A percentile compares a stretch with the other conserved stretches of the same genome.
Evolutionary conservation across 2,329 filamentous ascomycete species (phyloP).

Genomic region (Claviceps fusiformis): DNA sequence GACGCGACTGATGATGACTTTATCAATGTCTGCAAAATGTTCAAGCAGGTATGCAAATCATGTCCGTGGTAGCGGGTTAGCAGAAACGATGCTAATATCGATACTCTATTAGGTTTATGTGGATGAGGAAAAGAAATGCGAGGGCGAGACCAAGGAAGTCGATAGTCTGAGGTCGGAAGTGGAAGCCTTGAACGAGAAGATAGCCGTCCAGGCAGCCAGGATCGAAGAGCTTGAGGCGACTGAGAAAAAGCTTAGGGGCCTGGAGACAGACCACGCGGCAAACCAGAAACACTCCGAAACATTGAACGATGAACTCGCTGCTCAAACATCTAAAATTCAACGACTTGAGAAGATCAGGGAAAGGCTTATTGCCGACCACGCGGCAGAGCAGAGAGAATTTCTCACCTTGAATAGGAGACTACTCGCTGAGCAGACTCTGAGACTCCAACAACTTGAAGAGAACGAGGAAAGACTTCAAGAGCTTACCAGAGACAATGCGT

Average conservation of each 20-base stretch:
- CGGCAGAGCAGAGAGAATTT: too few relatives aligned
- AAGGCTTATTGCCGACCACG: too few relatives aligned
- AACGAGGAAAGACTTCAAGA: not conserved
- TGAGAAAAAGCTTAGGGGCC: too few relatives aligned
- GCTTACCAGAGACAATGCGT: too few relatives aligned
- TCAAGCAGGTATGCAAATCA: not conserved
- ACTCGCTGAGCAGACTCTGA: not conserved
- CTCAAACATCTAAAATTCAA: too few relatives aligned
- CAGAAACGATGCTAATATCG: not conserved
- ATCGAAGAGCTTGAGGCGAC: too few relatives aligned
- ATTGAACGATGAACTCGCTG: too few relatives aligned
- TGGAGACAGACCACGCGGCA: too few relatives aligned
- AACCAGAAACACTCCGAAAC: too few relatives aligned
- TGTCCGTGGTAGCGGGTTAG: not conserved
- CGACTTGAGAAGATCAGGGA: too few relatives aligned
- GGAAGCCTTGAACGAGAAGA: not conserved
- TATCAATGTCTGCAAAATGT: not conserved
- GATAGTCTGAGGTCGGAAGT: not conserved
- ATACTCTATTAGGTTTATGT: not conserved
- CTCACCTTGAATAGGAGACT: too few relatives aligned
- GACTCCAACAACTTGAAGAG: not conserved
- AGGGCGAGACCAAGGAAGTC: not conserved
- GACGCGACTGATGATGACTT: not conserved
- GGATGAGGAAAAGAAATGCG: not conserved
- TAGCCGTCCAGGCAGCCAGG: too few relatives aligned